Evolutionary conservation across 176 grass and related monocot species (phyloP).

Genomic region (Alloteropsis semialata): DNA sequence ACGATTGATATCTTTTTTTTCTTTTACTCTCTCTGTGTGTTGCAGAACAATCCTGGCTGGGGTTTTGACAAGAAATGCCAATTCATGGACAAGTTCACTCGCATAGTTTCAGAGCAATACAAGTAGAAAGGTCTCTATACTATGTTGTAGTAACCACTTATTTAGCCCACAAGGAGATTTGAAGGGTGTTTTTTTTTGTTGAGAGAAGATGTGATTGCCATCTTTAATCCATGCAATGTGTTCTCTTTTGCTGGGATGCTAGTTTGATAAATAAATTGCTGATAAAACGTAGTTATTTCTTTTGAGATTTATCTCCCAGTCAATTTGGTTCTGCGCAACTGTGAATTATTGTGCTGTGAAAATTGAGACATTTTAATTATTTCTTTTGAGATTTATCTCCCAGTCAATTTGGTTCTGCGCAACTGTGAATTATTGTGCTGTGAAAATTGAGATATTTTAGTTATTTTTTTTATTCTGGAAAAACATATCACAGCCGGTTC

Average conservation of each 20-base stretch:
- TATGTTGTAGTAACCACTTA: slow-evolving; percentile 36
- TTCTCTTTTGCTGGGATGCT: slow-evolving; percentile 12
- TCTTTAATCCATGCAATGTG: neutral
- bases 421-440: no score
- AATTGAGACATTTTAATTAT: no score
- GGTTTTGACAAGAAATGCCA: slow-evolving; percentile 83
- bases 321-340: neutral
- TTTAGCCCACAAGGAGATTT: slow-evolving; percentile 22
- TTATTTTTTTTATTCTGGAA: no score
- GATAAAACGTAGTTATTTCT: slow-evolving; percentile 15
- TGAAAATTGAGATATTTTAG: no score
- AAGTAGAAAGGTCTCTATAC: slow-evolving; percentile 40
- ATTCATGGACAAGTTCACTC: slow-evolving; percentile 89
- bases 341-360: no score
- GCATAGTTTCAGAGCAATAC: slow-evolving; percentile 71
- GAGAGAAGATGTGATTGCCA: slow-evolving; percentile 3
- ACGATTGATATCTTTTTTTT: neutral
- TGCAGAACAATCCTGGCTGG: slow-evolving; percentile 87
- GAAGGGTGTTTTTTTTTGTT: slow-evolving; percentile 1
- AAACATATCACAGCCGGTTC: no score
- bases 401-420: no score
- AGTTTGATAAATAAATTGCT: slow-evolving; percentile 44
- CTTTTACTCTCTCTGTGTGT: no score
- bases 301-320: neutral
- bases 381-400: no score